A percentile compares a stretch with the other conserved stretches of the same genome.
phyloP scores from a whole-genome alignment of 495 filamentous ascomycete genomes.

The Cenococcum geophilum region DNA sequence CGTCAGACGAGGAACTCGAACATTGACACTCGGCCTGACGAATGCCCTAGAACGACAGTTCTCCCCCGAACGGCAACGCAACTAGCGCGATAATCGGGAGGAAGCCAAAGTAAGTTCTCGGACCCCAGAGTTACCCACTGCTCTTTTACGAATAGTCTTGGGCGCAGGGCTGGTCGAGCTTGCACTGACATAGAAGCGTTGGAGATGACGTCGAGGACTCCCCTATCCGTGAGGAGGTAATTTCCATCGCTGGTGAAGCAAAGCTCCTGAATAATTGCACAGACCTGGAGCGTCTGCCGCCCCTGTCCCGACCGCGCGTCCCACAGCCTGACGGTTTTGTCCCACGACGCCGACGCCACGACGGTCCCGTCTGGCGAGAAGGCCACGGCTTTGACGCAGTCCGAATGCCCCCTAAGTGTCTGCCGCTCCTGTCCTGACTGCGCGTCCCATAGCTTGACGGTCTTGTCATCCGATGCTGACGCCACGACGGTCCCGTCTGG shows the following conservation, averaged over 20 bases:
- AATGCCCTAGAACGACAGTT: neutral
- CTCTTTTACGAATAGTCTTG: neutral
- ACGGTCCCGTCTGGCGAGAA: slow-evolving; percentile 21
- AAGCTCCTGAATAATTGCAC: neutral
- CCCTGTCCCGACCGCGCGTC: neutral
- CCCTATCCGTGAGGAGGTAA: neutral
- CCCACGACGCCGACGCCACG: too few relatives aligned
- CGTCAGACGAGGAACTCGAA: too few relatives aligned
- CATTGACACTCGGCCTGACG: neutral
- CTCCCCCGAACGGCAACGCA: neutral
- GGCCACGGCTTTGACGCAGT: slow-evolving; percentile 1
- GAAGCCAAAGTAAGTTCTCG: neutral
- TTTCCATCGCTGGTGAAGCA: neutral
- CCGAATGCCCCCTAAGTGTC: neutral
- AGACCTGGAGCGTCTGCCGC: neutral
- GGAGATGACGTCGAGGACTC: neutral
- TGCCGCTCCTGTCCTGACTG: slow-evolving; percentile 58
- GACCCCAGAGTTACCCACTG: neutral
- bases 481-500: neutral
- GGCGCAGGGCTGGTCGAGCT: neutral
- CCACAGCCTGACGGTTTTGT: too few relatives aligned
- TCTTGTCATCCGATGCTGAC: neutral
- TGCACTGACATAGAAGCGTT: neutral
- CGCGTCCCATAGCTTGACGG: too few relatives aligned
- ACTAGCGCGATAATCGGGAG: neutral